A percentile compares a stretch with the other conserved stretches of the same genome.
These are phyloP conservation scores for Nymphaea thermarum DNA, from an alignment of 164 flowering plant species.

Conservation along the genomic window DNA sequence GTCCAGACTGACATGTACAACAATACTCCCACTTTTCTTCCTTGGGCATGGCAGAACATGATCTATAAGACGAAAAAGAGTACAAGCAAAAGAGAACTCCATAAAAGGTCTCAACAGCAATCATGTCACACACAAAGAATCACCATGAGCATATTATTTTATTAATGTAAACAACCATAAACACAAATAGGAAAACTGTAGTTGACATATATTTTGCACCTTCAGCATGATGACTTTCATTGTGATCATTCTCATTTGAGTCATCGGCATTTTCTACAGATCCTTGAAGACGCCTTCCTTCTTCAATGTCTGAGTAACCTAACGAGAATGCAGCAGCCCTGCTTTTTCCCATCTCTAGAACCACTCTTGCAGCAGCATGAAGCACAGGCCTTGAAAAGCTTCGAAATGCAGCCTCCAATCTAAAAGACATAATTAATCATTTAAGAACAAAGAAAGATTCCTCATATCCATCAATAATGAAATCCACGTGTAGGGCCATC, in stretches of 20 bases:
- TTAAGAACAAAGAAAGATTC: background rate
- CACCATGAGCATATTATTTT: too few species aligned
- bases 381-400: constrained; percentile 98
- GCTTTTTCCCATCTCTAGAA: constrained; percentile 99
- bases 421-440: constrained; percentile 8
- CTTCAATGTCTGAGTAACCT: constrained; percentile 83
- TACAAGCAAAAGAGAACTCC: too few species aligned
- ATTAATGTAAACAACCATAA: background rate
- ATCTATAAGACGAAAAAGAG: too few species aligned
- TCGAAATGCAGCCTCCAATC: constrained; percentile 95
- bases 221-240: constrained; percentile 56
- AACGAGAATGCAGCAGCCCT: constrained; percentile 93
- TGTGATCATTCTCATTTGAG: constrained; percentile 41
- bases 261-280: constrained; percentile 42
- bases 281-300: constrained; percentile 57
- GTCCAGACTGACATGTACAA: too few species aligned
- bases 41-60: too few species aligned
- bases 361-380: constrained; percentile 98
- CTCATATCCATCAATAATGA: background rate
- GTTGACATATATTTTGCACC: constrained; percentile 23
- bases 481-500: background rate
- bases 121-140: too few species aligned
- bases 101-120: too few species aligned
- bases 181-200: background rate
- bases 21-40: too few species aligned